A percentile compares a stretch with the other conserved stretches of the same genome.
Conservation (phyloP, 805 yeast species). For the Metschnikowia matae region DNA sequence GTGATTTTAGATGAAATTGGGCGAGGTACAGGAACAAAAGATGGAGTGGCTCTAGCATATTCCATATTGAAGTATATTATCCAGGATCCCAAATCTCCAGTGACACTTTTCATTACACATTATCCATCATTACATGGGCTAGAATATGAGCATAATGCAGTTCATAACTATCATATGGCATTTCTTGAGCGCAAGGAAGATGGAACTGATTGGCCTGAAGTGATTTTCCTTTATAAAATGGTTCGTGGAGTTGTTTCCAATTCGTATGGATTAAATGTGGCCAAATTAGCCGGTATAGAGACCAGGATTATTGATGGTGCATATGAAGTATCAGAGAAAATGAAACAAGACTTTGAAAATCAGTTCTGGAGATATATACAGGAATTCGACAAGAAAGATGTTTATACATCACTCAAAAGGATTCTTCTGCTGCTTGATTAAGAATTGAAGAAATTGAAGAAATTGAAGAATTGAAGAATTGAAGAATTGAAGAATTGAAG, state of each 20-base stretch:
- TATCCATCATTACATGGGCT: conserved; percentile 62
- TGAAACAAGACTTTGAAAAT: conserved; percentile 26
- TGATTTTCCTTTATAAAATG: conserved; percentile 36
- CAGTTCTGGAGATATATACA: conserved; percentile 3
- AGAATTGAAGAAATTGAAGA: no score
- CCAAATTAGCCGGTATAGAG: conserved; percentile 66
- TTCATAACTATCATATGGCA: conserved; percentile 71
- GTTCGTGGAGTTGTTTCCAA: conserved; percentile 42
- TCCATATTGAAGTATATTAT: conserved; percentile 62
- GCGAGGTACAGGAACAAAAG: conserved; percentile 68
- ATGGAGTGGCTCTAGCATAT: conserved; percentile 80
- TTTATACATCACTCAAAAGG: conserved; percentile 1
- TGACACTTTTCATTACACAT: conserved; percentile 80
- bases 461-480: no score
- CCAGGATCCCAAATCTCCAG: conserved; percentile 35
- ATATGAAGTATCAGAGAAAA: conserved; percentile 28
- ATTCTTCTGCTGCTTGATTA: not conserved
- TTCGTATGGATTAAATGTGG: conserved; percentile 85
- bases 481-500: no score
- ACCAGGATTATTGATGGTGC: conserved; percentile 45
- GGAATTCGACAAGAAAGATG: conserved; percentile 2
- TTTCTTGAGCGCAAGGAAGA: conserved; percentile 38
- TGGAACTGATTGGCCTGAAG: conserved; percentile 28
- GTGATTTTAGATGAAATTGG: conserved; percentile 75
- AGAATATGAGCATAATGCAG: conserved; percentile 37